Evolutionary conservation across 495 filamentous ascomycete species (phyloP), one percentile per base, ranked within the genome.

Genomic region (Xylaria grammica): DNA sequence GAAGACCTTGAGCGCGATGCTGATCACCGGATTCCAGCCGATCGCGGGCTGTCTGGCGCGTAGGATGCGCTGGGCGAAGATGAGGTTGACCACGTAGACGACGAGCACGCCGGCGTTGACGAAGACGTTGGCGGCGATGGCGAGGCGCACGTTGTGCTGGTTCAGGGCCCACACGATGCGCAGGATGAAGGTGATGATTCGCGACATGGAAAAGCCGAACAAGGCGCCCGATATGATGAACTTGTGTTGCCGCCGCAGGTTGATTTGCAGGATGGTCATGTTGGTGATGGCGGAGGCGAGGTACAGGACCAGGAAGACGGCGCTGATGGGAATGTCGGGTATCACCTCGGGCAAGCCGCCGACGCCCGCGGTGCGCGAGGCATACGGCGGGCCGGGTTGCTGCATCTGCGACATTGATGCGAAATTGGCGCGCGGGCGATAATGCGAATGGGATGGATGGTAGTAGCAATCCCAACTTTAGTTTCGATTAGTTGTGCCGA

Each of bases 121-220:
- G 62, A 97, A 89, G 68, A 97, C 82, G 61, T 86, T 79, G 13
- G 92, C 85, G 0, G 90, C 89, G 45, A 97, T 91, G 13, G 82
- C 88, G 4, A 96, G 62, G n/a, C 68, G 69, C 40, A 89, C 67
- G 66, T 90, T 81, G n/a, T 34, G 60, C 3, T 71, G 79, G 44
- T 82, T 66, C 13, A 66, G 73, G 4, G 84, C 78, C 87, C 86
- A 89, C 22, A 68, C 80, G 60, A 82, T 92, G n/a, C 93, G 87
- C 67, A 95, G 75, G 8, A 78, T 70, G 53, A 86, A 87, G 1
- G 92, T 87, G 24, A 79, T 71, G 50, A 91, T 84, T 27, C 93
- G 82, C 1, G 90, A 85, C 85, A 90, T 89, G 79, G 86, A 95
- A 81, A 97, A 97, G 61, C 88, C 92, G 67, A 93, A 92, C 30